phyloP scores from a whole-genome alignment of 176 grass and related monocot species.

The Phragmites australis region DNA sequence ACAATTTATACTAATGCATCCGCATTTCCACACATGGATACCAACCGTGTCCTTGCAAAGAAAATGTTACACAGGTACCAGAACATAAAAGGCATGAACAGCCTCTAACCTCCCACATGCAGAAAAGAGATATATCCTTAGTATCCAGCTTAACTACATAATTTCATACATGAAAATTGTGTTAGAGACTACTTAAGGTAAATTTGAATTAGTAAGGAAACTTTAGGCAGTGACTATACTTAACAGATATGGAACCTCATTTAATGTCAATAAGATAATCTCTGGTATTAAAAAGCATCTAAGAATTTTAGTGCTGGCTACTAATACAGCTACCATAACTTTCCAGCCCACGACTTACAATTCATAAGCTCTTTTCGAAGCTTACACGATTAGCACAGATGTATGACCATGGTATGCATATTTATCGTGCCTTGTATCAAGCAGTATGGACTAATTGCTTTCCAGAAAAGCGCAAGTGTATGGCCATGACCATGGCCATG shows the following conservation, averaged over 20 bases:
- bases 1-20: background rate
- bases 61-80: background rate
- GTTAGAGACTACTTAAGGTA: background rate
- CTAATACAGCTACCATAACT: background rate
- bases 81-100: background rate
- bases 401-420: background rate
- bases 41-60: background rate
- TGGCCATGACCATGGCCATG: background rate
- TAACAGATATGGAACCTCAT: background rate
- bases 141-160: background rate
- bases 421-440: background rate
- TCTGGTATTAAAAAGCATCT: background rate
- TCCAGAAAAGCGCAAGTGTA: background rate
- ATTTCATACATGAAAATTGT: background rate
- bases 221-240: background rate
- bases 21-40: background rate
- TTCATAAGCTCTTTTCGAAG: background rate
- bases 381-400: too few species aligned
- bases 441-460: background rate
- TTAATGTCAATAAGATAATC: background rate
- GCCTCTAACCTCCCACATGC: background rate
- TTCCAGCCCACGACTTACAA: background rate
- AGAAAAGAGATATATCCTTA: background rate
- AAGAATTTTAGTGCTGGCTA: background rate
- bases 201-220: constrained; percentile 8